Conservation (phyloP, 345 rosid genomes). For the Ceriops tagal region DNA sequence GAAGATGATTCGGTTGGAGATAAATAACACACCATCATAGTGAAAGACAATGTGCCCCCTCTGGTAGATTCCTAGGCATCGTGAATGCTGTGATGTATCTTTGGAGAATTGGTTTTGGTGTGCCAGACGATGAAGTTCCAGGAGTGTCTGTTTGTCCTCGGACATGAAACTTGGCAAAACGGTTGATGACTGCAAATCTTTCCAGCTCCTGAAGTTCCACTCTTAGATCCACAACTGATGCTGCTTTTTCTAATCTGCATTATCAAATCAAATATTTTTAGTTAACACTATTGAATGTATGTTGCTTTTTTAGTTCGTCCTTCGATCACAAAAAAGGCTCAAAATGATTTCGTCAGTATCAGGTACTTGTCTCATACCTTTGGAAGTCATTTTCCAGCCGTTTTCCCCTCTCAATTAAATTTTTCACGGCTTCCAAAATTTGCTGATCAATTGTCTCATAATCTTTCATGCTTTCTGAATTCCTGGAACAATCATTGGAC, state of each 20-base stretch:
- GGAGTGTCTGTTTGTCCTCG: constrained; percentile 49
- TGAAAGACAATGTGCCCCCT: constrained; percentile 81
- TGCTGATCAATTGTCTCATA: constrained; percentile 42
- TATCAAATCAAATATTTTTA: not conserved
- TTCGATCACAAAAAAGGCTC: not conserved
- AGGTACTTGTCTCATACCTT: constrained; percentile 38
- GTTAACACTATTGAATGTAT: not conserved
- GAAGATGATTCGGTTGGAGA: constrained; percentile 19
- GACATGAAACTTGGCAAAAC: constrained; percentile 86
- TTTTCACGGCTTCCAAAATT: constrained; percentile 54
- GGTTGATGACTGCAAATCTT: constrained; percentile 74
- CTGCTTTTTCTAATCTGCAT: constrained; percentile 68
- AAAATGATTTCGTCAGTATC: too few relatives aligned
- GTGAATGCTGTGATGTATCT: constrained; percentile 73
- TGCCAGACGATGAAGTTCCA: constrained; percentile 41
- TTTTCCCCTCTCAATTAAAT: constrained; percentile 41
- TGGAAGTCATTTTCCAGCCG: constrained; percentile 55
- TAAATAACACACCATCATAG: constrained; percentile 42
- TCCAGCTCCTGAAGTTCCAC: constrained; percentile 76
- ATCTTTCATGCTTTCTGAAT: constrained; percentile 32
- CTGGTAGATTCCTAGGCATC: constrained; percentile 80
- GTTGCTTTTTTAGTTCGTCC: not conserved
- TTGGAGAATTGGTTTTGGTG: constrained; percentile 47
- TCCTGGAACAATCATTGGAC: not conserved
- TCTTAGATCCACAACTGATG: constrained; percentile 58